These are phyloP conservation scores for Termitomyces sp. DNA, from an alignment of 768 basidiomycete genomes.

Conservation along the genomic window DNA sequence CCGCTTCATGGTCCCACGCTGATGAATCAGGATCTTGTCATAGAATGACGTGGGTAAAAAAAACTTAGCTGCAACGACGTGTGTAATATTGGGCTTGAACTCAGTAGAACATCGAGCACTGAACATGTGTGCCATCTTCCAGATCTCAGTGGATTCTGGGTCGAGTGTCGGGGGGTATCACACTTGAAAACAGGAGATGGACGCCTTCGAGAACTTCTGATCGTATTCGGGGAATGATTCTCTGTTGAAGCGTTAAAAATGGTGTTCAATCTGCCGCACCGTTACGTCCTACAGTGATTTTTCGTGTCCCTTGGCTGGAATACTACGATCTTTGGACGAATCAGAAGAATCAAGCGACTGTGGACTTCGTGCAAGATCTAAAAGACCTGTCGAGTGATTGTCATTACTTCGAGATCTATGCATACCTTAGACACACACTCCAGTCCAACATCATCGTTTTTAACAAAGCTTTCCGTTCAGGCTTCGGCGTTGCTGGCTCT, in stretches of 20 bases:
- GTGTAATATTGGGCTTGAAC: constrained; percentile 64
- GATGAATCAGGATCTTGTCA: not conserved
- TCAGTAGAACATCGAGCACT: constrained; percentile 80
- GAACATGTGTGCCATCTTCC: constrained; percentile 82
- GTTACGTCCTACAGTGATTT: constrained; percentile 63
- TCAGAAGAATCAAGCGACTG: constrained; percentile 64
- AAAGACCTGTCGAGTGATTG: not conserved
- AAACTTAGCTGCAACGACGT: constrained; percentile 83
- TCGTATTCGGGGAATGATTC: constrained; percentile 82
- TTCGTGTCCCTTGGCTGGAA: constrained; percentile 20
- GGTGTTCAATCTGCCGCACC: constrained; percentile 38
- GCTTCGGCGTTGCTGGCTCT: constrained; percentile 19
- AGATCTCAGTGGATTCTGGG: constrained; percentile 78
- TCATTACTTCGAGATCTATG: not conserved
- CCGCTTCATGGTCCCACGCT: constrained; percentile 94
- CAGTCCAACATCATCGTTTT: constrained; percentile 84
- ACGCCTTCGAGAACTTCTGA: constrained; percentile 69
- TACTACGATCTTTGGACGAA: constrained; percentile 25
- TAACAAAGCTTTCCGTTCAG: constrained; percentile 73
- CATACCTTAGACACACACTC: constrained; percentile 68
- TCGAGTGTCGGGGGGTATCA: constrained; percentile 86
- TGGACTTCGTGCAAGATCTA: constrained; percentile 86
- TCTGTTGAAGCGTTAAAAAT: constrained; percentile 33
- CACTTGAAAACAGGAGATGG: constrained; percentile 87
- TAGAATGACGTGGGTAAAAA: not conserved